Evolutionary conservation across 805 yeast species (phyloP).

Genomic region (Scheffersomyces lignosus): DNA sequence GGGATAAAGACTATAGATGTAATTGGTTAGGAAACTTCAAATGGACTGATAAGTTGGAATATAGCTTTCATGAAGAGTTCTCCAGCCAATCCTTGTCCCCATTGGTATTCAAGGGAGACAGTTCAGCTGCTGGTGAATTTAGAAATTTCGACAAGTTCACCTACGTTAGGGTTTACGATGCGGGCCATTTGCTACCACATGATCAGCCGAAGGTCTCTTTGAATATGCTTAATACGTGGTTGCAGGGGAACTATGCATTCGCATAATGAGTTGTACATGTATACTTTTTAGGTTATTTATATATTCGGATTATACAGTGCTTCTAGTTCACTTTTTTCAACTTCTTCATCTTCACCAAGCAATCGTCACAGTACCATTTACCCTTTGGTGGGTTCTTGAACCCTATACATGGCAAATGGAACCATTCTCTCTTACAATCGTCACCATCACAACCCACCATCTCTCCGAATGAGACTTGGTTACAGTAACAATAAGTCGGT

Average conservation of each 20-base stretch:
- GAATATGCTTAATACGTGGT: constrained; percentile 15
- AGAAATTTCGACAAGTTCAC: constrained; percentile 18
- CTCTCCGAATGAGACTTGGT: constrained; percentile 95
- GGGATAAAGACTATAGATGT: constrained; percentile 17
- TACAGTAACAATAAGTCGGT: constrained; percentile 93
- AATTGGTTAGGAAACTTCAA: constrained; percentile 16
- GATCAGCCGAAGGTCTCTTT: constrained; percentile 12
- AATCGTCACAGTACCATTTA: constrained; percentile 48
- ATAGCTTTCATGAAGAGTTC: constrained; percentile 19
- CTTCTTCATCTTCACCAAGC: constrained; percentile 35
- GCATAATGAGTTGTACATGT: background rate
- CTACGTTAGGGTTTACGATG: constrained; percentile 14
- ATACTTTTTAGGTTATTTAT: background rate
- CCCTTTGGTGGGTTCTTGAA: constrained; percentile 78
- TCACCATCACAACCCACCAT: constrained; percentile 99
- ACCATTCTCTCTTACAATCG: constrained; percentile 91
- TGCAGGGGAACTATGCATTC: constrained; percentile 17
- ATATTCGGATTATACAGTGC: no score
- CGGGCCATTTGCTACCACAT: constrained; percentile 16
- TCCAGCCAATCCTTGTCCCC: constrained; percentile 13
- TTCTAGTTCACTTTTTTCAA: constrained; percentile 7
- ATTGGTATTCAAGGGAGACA: constrained; percentile 18
- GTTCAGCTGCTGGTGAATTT: constrained; percentile 42
- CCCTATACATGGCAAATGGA: constrained; percentile 91
- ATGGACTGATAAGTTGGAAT: constrained; percentile 26